phyloP scores from a whole-genome alignment of 2,329 filamentous ascomycete species.

The Hypoxylon rubiginosum region DNA sequence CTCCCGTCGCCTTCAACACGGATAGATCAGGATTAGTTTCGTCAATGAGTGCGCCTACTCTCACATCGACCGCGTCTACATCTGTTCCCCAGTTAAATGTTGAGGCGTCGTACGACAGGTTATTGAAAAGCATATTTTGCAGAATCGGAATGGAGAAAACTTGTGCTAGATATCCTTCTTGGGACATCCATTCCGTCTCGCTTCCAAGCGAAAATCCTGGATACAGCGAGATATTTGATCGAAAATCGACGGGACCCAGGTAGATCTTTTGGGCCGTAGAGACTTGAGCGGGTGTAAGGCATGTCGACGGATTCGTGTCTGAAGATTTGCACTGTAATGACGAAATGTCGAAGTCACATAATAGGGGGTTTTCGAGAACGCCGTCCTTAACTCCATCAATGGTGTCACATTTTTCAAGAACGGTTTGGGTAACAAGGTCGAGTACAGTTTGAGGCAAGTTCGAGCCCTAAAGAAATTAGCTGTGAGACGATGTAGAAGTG shows the following conservation, averaged over 20 bases:
- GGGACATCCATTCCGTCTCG: conserved; percentile 55
- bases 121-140: conserved; percentile 58
- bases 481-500: not conserved
- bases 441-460: conserved; percentile 47
- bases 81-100: conserved; percentile 56
- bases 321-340: conserved; percentile 48
- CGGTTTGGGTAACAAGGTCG: conserved; percentile 52
- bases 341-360: conserved; percentile 54
- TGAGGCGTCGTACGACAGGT: conserved; percentile 52
- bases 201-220: conserved; percentile 58
- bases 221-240: conserved; percentile 48
- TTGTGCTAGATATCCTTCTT: conserved; percentile 53
- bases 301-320: conserved; percentile 39
- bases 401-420: conserved; percentile 55
- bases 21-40: conserved; percentile 47
- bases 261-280: conserved; percentile 51
- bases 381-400: conserved; percentile 56
- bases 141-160: conserved; percentile 56
- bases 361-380: conserved; percentile 56
- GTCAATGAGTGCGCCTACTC: conserved; percentile 55
- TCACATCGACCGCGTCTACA: conserved; percentile 51
- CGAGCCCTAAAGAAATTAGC: conserved; percentile 24
- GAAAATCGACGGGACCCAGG: conserved; percentile 35
- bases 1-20: conserved; percentile 49
- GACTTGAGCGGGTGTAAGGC: conserved; percentile 52